A percentile compares a stretch with the other conserved stretches of the same genome.
Evolutionary conservation across 192 early-diverging fungal genomes (phyloP).

Genomic region (Mortierella alpina): DNA sequence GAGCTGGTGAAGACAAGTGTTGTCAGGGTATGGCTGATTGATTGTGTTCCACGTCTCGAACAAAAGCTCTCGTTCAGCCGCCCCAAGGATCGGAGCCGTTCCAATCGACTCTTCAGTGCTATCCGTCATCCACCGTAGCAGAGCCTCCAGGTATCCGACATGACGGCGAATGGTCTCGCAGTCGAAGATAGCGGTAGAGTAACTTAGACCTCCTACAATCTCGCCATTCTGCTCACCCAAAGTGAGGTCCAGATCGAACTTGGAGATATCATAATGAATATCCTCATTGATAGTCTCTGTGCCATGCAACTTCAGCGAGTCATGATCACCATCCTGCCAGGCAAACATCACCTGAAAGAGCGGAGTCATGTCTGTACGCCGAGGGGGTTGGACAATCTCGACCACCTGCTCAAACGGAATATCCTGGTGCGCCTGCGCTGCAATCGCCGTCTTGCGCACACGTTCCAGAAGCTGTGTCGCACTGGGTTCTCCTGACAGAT

Average conservation of each 20-base stretch:
- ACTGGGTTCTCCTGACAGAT: slow-evolving; percentile 6
- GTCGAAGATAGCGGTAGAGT: slow-evolving; percentile 4
- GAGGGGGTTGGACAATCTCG: slow-evolving; percentile 7
- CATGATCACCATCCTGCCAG: slow-evolving; percentile 1
- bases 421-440: not conserved
- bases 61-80: not conserved
- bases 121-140: not conserved
- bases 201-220: not conserved
- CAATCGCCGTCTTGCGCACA: not conserved
- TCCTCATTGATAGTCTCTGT: not conserved
- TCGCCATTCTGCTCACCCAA: not conserved
- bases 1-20: not conserved
- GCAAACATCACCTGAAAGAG: slow-evolving; percentile 14
- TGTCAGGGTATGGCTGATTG: not conserved
- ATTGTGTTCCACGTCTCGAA: slow-evolving; percentile 6
- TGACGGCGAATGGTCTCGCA: not conserved
- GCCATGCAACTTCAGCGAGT: not conserved
- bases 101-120: not conserved
- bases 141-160: not conserved
- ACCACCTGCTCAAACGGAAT: slow-evolving; percentile 12
- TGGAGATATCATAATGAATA: not conserved
- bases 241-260: slow-evolving; percentile 2
- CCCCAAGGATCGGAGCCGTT: not conserved
- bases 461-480: not conserved
- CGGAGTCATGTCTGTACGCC: not conserved